These are phyloP conservation scores for Globisporangium okanoganense DNA, from an alignment of 352 stramenopile species.

Conservation along the genomic window DNA sequence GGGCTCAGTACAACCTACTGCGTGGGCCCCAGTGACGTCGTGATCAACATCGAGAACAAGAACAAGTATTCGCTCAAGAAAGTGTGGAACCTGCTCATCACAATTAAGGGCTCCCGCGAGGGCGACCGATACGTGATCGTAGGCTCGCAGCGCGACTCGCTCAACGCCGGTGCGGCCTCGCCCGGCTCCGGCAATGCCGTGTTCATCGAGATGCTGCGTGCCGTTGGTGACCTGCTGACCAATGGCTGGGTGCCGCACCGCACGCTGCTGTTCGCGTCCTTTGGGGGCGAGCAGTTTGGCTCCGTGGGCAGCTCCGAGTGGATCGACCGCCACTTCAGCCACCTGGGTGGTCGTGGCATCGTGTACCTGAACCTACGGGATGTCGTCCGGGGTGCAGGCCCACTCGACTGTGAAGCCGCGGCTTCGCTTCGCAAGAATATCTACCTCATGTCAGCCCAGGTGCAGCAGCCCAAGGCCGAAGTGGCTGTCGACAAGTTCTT, in stretches of 20 bases:
- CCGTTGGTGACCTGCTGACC: constrained; percentile 51
- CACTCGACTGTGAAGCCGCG: constrained; percentile 62
- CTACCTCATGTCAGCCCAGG: constrained; percentile 60
- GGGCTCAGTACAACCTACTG: constrained; percentile 32
- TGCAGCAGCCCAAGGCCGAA: constrained; percentile 61
- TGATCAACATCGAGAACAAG: constrained; percentile 45
- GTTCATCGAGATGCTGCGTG: constrained; percentile 66
- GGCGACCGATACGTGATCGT: constrained; percentile 78
- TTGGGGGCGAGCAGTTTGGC: constrained; percentile 77
- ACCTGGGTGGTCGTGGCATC: constrained; percentile 55
- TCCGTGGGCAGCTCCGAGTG: constrained; percentile 77
- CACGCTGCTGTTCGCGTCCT: constrained; percentile 71
- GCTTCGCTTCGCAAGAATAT: constrained; percentile 75
- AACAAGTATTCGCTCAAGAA: constrained; percentile 75
- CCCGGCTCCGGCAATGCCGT: constrained; percentile 76
- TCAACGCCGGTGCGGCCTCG: constrained; percentile 58
- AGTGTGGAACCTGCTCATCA: constrained; percentile 79
- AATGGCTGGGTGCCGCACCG: constrained; percentile 77
- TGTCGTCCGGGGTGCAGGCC: constrained; percentile 59
- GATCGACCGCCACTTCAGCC: constrained; percentile 77
- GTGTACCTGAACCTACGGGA: constrained; percentile 75
- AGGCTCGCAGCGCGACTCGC: constrained; percentile 56
- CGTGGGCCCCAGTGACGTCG: constrained; percentile 21
- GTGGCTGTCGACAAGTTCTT: constrained; percentile 52
- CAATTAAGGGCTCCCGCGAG: constrained; percentile 60